A percentile compares a stretch with the other conserved stretches of the same genome.
These are phyloP conservation scores for Wickerhamiella musiphila DNA, from an alignment of 805 yeast genomes.

Conservation along the genomic window DNA sequence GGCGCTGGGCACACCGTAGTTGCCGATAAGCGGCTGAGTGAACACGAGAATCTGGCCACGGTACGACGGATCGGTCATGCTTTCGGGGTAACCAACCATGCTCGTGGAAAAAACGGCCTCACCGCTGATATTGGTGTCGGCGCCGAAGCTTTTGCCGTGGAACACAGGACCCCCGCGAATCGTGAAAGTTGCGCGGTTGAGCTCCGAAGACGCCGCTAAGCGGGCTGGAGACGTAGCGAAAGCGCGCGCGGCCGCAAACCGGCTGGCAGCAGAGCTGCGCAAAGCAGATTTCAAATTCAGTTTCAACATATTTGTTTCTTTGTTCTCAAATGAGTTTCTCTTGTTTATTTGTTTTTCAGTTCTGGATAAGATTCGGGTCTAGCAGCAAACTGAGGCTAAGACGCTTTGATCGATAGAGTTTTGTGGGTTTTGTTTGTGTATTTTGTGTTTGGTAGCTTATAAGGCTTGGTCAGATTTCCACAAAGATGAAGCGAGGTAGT, in stretches of 20 bases:
- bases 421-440: no score
- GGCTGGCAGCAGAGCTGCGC: not conserved
- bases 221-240: conserved; percentile 23
- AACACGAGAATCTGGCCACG: conserved; percentile 92
- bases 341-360: no score
- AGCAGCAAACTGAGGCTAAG: no score
- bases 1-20: conserved; percentile 92
- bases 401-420: no score
- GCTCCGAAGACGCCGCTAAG: conserved; percentile 3
- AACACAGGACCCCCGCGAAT: conserved; percentile 87
- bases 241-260: conserved; percentile 1
- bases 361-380: no score
- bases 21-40: conserved; percentile 95
- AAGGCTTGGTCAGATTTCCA: conserved; percentile 15
- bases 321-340: no score
- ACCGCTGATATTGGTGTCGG: conserved; percentile 79
- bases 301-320: not conserved
- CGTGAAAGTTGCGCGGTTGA: conserved; percentile 68
- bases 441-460: not conserved
- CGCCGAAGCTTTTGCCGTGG: conserved; percentile 91
- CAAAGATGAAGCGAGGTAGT: conserved; percentile 16
- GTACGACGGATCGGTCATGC: conserved; percentile 97
- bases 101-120: conserved; percentile 98
- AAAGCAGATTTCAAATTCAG: not conserved
- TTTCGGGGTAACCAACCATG: conserved; percentile 94